Base-by-base conservation (phyloP, 257 asterid species). In the Nicotiana attenuata region DNA sequence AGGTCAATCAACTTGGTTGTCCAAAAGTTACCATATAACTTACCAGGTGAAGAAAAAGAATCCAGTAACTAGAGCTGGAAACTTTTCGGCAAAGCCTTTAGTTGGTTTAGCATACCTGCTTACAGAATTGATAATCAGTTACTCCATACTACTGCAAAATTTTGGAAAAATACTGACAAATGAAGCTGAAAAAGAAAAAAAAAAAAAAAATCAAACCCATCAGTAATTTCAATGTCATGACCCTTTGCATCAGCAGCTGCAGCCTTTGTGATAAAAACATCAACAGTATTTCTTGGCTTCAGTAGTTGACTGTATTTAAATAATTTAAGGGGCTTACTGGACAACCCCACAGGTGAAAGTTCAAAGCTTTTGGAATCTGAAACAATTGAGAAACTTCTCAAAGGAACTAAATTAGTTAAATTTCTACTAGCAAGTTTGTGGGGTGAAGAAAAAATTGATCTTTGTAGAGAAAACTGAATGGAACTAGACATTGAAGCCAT, bases 1-100 rank as follows among this genome's bases (percentile, higher is more conserved):
- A 10, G n/a, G 56, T 35, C 56, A 10, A 68, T 38, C 14, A n/a
- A n/a, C 31, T 19, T 2, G 57, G 0, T 20, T n/a, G 2, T 68
- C 31, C 19, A 1, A 53, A 81, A 45, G 10, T 75, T 10, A 38
- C 81, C 82, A 47, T 86, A 57, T n/a, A 61, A 81, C 93, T 14
- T 86, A 94, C 99, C 97, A 96, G 92, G 90, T 89, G 95, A 96
- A 96, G 97, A 96, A 96, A 93, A 96, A 92, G 87, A 93, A 96
- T 15, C 99, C 99, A 73, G 98, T 96, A 33, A 90, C 89, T 1
- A 96, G 88, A 56, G 91, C 88, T 84, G 97, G 78, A 22, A 22
- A 22, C 92, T 78, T 94, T 93, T 85, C 89, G 82, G 76, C 91
- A 68, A 84, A 96, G 87, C 82, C 98, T 82, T 95, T 41, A 69